phyloP scores from a whole-genome alignment of 768 basidiomycete species.

The Boletales sp. region DNA sequence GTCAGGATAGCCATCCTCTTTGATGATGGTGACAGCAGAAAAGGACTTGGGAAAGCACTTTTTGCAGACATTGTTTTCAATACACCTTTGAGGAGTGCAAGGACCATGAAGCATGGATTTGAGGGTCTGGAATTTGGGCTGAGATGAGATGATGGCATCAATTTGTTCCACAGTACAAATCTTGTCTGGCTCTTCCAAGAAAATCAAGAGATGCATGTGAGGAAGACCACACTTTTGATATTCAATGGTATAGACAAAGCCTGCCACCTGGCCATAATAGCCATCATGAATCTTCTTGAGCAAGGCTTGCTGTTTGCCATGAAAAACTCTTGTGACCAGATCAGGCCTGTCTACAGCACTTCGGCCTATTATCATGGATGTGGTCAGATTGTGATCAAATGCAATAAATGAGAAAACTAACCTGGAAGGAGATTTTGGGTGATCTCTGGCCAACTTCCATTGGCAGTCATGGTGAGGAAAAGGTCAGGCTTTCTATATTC shows the following conservation, averaged over 20 bases:
- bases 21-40: constrained; percentile 28
- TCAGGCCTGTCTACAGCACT: constrained; percentile 27
- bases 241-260: constrained; percentile 50
- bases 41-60: constrained; percentile 42
- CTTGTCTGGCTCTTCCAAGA: constrained; percentile 23
- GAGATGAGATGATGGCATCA: constrained; percentile 2
- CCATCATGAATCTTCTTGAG: constrained; percentile 35
- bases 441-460: constrained; percentile 50
- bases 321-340: too few species aligned
- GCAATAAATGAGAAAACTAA: too few species aligned
- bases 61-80: constrained; percentile 40
- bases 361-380: constrained; percentile 29
- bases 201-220: constrained; percentile 47
- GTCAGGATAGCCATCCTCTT: constrained; percentile 38
- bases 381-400: too few species aligned
- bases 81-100: constrained; percentile 30
- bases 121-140: too few species aligned
- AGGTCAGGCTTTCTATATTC: constrained; percentile 38
- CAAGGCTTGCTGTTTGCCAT: constrained; percentile 14
- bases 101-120: constrained; percentile 55
- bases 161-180: constrained; percentile 1
- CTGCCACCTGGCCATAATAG: constrained; percentile 41
- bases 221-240: constrained; percentile 57
- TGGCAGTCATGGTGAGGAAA: constrained; percentile 52
- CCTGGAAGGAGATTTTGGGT: constrained; percentile 33